Evolutionary conservation across 768 basidiomycete genomes (phyloP).

Genomic region (Hygrocybe punicea): DNA sequence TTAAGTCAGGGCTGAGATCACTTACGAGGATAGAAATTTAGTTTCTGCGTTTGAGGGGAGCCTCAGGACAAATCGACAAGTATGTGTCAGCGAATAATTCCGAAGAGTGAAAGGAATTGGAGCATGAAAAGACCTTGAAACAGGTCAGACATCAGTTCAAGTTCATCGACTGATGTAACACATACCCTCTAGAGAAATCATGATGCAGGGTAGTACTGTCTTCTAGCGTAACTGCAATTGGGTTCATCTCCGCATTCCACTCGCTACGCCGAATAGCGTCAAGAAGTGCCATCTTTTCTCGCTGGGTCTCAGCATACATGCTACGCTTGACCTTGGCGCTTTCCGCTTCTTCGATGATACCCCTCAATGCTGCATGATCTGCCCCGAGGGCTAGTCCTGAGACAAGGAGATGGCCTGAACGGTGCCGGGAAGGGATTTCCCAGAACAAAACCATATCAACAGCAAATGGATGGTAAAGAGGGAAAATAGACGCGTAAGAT

Average conservation of each 20-base stretch:
- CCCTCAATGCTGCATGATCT: conserved; percentile 59
- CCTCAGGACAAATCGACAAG: conserved; percentile 55
- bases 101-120: conserved; percentile 56
- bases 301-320: conserved; percentile 88
- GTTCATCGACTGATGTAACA: conserved; percentile 14
- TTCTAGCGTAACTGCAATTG: conserved; percentile 52
- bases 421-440: conserved; percentile 58
- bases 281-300: conserved; percentile 65
- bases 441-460: conserved; percentile 77
- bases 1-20: background rate
- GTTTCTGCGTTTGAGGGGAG: conserved; percentile 31
- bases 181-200: conserved; percentile 71
- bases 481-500: conserved; percentile 63
- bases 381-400: conserved; percentile 65
- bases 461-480: conserved; percentile 69
- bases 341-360: conserved; percentile 57
- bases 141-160: conserved; percentile 2
- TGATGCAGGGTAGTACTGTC: conserved; percentile 47
- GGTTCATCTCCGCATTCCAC: conserved; percentile 80
- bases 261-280: conserved; percentile 63
- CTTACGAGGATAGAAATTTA: conserved; percentile 21
- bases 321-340: conserved; percentile 67
- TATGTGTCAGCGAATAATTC: conserved; percentile 68
- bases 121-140: conserved; percentile 50
- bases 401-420: conserved; percentile 58